Percentiles rank a stretch among this genome's conserved stretches.
Evolutionary conservation across 805 yeast genomes (phyloP).

Genomic region (Torulaspora delbrueckii): DNA sequence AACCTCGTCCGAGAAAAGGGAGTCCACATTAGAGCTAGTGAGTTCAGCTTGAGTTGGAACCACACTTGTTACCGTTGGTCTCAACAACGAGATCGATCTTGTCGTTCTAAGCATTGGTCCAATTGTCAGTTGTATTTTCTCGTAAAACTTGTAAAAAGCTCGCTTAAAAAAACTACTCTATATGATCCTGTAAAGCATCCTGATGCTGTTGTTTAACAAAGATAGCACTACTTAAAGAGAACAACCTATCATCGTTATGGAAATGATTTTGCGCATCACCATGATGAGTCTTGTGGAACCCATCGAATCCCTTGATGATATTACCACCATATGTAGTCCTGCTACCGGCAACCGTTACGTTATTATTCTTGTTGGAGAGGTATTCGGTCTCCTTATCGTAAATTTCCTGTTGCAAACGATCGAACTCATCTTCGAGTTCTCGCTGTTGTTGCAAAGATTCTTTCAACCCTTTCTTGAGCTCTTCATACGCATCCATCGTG

Average conservation of each 20-base stretch:
- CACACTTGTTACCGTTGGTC: slow-evolving; percentile 19
- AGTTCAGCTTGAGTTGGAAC: slow-evolving; percentile 21
- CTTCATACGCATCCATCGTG: slow-evolving; percentile 50
- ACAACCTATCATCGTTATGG: slow-evolving; percentile 74
- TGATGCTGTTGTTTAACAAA: slow-evolving; percentile 57
- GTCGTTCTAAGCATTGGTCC: slow-evolving; percentile 7
- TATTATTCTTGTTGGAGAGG: slow-evolving; percentile 58
- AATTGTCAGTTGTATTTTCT: not conserved
- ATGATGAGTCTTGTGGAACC: slow-evolving; percentile 49
- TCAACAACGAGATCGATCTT: slow-evolving; percentile 22
- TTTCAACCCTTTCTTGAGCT: slow-evolving; percentile 60
- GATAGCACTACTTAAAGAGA: slow-evolving; percentile 68
- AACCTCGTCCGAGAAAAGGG: slow-evolving; percentile 13
- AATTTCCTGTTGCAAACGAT: slow-evolving; percentile 66
- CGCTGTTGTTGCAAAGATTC: slow-evolving; percentile 58
- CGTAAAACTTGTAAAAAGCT: not conserved
- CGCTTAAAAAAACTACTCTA: not conserved
- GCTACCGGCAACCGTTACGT: slow-evolving; percentile 10
- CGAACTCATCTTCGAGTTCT: slow-evolving; percentile 58
- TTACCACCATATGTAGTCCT: slow-evolving; percentile 44
- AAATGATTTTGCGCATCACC: slow-evolving; percentile 30
- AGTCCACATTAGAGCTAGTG: slow-evolving; percentile 15
- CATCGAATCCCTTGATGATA: slow-evolving; percentile 88
- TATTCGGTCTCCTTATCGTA: slow-evolving; percentile 75
- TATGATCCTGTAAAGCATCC: slow-evolving; percentile 11